Base-by-base conservation (phyloP, 116 monocot species). In the Posidonia oceanica region DNA sequence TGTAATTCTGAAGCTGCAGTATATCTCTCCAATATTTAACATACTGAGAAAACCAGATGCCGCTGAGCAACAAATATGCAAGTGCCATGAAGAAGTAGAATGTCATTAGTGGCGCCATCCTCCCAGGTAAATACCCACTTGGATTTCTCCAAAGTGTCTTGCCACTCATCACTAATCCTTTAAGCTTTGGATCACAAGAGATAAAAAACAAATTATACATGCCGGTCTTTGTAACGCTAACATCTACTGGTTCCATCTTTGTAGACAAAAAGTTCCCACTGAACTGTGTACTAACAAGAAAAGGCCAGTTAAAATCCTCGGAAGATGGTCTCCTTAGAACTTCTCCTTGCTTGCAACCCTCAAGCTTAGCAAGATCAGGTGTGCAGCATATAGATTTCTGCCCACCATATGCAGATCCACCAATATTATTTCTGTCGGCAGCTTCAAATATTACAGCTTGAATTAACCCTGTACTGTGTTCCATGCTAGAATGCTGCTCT, bases 131-230 rank as follows among this genome's bases (percentile, higher is more conserved):
- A 80, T 95, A 95, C 64, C 91, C 95, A 74, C 66, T 81, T 69
- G 88, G 88, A 52, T 95, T 95, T 75, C 79, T 95, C 95, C 95
- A 95, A n/a, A 82, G 23, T 38, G 95, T 91, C 78, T 78, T 91
- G 11, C 91, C 95, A 63, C 88, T 88, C 84, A 95, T 82, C 11
- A 68, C 74, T 36, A 95, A 83, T 64, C 91, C 95, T 77, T 72
- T 84, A 56, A 95, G 77, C 75, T 79, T 83, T 62, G 95, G 95
- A 69, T 95, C 95, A 75, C 95, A 95, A 14, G 88, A 88, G 40
- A 95, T 86, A 51, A 91, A 91, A 72, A 95, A 95, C 64, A 95
- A 75, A 80, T 95, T 95, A 66, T 95, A 95, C 95, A 95, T 95
- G 68, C 95, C 95, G 39, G 88, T 91, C 72, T 86, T 91, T 63